phyloP scores from a whole-genome alignment of 169 alveolate genomes.

The Plasmodium gaboni region DNA sequence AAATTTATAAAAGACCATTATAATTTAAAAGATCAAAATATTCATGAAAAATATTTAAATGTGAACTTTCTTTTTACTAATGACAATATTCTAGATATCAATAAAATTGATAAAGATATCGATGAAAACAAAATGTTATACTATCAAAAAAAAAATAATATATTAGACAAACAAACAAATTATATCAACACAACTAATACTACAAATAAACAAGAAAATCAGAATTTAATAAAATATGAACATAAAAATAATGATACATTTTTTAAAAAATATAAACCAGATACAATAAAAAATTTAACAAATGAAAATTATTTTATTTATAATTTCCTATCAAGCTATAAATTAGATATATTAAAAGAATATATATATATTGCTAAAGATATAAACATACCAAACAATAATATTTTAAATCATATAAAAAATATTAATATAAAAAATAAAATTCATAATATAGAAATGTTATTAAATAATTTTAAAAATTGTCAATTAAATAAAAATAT shows the following conservation, averaged over 20 bases:
- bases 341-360: slow-evolving; percentile 36
- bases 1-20: slow-evolving; percentile 29
- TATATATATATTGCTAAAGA: slow-evolving; percentile 31
- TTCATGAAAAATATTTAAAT: slow-evolving; percentile 17
- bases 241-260: slow-evolving; percentile 7
- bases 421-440: slow-evolving; percentile 24
- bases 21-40: not conserved
- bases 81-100: slow-evolving; percentile 9
- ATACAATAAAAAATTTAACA: slow-evolving; percentile 16
- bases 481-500: slow-evolving; percentile 26
- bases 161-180: not conserved
- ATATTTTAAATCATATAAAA: not conserved
- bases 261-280: slow-evolving; percentile 15
- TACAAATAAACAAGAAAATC: not conserved
- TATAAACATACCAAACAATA: slow-evolving; percentile 6
- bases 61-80: slow-evolving; percentile 27
- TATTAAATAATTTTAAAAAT: slow-evolving; percentile 3
- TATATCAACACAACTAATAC: not conserved
- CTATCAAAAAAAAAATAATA: not conserved
- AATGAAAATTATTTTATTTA: slow-evolving; percentile 48
- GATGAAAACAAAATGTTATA: not conserved
- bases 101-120: slow-evolving; percentile 1
- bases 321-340: slow-evolving; percentile 55
- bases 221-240: not conserved
- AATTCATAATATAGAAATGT: slow-evolving; percentile 8